phyloP scores from a whole-genome alignment of 2,329 filamentous ascomycete species.

The Calonectria hongkongensis region DNA sequence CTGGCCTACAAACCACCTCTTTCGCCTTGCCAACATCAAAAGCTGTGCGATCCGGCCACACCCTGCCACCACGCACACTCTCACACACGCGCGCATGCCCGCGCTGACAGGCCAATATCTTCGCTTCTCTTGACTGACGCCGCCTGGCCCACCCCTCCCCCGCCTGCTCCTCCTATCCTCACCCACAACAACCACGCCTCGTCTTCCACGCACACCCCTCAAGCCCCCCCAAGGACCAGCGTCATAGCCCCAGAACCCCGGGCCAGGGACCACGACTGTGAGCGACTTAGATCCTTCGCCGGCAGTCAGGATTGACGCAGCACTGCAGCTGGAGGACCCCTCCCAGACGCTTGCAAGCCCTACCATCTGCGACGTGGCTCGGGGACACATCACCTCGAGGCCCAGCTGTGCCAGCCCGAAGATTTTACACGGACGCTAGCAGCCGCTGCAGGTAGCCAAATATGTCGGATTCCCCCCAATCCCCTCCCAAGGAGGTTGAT shows the following conservation, averaged over 20 bases:
- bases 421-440: constrained; percentile 77
- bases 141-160: constrained; percentile 51
- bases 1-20: constrained; percentile 28
- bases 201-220: constrained; percentile 50
- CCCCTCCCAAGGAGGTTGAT: constrained; percentile 96
- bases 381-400: constrained; percentile 75
- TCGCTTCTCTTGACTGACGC: constrained; percentile 39
- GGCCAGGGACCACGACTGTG: constrained; percentile 59
- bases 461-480: constrained; percentile 93
- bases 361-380: constrained; percentile 76
- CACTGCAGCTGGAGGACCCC: constrained; percentile 70
- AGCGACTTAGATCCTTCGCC: constrained; percentile 55
- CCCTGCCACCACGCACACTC: constrained; percentile 42
- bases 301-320: constrained; percentile 70
- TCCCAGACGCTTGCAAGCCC: constrained; percentile 71
- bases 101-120: constrained; percentile 41
- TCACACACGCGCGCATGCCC: constrained; percentile 46
- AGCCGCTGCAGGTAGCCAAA: constrained; percentile 83
- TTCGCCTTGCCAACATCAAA: constrained; percentile 35
- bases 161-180: constrained; percentile 47
- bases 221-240: constrained; percentile 51
- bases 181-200: constrained; percentile 50
- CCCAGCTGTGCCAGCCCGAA: constrained; percentile 74
- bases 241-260: constrained; percentile 68
- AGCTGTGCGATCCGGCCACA: constrained; percentile 50